Percentiles rank a stretch among this genome's conserved stretches.
Evolutionary conservation across 108 stramenopile species (phyloP).

Genomic region (Skeletonema menzelii): DNA sequence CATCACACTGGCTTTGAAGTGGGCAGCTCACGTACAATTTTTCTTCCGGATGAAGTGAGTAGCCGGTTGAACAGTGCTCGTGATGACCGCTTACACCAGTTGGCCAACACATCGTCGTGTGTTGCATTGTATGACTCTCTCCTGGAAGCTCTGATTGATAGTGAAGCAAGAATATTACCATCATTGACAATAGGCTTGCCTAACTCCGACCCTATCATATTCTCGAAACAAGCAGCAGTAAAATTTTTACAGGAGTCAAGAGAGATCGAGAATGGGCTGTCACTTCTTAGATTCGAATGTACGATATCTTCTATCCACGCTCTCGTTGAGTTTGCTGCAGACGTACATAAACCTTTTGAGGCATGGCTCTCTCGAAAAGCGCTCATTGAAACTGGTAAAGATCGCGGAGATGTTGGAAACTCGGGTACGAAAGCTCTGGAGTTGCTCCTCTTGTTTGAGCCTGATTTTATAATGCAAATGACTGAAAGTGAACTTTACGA

Average conservation of each 20-base stretch:
- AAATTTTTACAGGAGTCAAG: conserved; percentile 26
- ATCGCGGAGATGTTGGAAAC: conserved; percentile 59
- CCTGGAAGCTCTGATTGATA: conserved; percentile 44
- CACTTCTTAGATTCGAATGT: conserved; percentile 50
- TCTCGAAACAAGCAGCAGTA: conserved; percentile 21
- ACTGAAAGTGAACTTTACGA: conserved; percentile 38
- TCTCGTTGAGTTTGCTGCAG: conserved; percentile 42
- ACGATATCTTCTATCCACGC: conserved; percentile 48
- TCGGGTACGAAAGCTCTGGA: conserved; percentile 47
- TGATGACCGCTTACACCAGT: conserved; percentile 48
- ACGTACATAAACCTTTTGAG: conserved; percentile 52
- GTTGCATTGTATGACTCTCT: conserved; percentile 56
- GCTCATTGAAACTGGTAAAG: conserved; percentile 52
- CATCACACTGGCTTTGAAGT: not conserved
- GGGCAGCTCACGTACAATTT: conserved; percentile 22
- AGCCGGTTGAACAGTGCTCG: conserved; percentile 7
- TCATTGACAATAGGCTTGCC: not conserved
- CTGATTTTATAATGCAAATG: conserved; percentile 48
- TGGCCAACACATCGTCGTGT: conserved; percentile 52
- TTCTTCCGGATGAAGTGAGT: conserved; percentile 27
- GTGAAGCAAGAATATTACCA: conserved; percentile 11
- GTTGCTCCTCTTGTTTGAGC: conserved; percentile 49
- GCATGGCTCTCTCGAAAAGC: conserved; percentile 55
- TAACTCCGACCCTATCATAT: conserved; percentile 3
- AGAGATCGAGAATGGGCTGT: conserved; percentile 16